Evolutionary conservation across 345 rosid genomes (phyloP), one percentile per base, ranked within the genome.

Genomic region (Theobroma cacao): DNA sequence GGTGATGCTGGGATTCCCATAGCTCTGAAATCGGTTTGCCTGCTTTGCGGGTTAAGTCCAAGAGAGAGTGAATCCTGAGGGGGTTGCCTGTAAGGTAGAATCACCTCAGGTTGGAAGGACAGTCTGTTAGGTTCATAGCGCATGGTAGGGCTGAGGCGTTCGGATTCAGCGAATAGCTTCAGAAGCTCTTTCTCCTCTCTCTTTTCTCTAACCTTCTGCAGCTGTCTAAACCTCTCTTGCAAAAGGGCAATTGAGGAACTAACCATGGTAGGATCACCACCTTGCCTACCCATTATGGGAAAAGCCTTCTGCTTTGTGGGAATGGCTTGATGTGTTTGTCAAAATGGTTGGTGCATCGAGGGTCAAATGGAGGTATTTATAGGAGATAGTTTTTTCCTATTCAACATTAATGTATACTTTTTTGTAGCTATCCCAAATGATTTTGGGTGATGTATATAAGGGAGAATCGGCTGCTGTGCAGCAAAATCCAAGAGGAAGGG

Each of bases 181-280:
- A 85, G 81, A 38, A 87, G 86, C 80, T 90, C 91, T 77, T 79
- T 88, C 79, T 85, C 87, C 71, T 86, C 88, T 79, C 93, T 89
- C 76, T 80, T 89, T 79, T 89, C 91, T 76, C 86, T 89, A 63
- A 76, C 86, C 75, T 83, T 89, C 78, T 92, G 86, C n/a, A 92
- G 78, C 78, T 90, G 82, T 24, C 84, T 89, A 66, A 91, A 90
- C 84, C 96, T 88, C 72, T 90, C 90, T 80, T 87, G 93, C 64
- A 91, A 77, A 47, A 92, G 92, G 26, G 97, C 91, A 36, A 92
- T 92, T 20, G 97, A 92, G 64, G 97, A 89, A 72, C 53, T 84
- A 36, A 70, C 88, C 75, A 75, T 48, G 12, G 83, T 79, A 41
- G 90, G 72, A 65, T 89, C 86, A 40, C 82, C 78, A 61, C 80